Evolutionary conservation across 2,329 filamentous ascomycete genomes (phyloP), one percentile per base, ranked within the genome.

Genomic region (Fusarium keratoplasticum): DNA sequence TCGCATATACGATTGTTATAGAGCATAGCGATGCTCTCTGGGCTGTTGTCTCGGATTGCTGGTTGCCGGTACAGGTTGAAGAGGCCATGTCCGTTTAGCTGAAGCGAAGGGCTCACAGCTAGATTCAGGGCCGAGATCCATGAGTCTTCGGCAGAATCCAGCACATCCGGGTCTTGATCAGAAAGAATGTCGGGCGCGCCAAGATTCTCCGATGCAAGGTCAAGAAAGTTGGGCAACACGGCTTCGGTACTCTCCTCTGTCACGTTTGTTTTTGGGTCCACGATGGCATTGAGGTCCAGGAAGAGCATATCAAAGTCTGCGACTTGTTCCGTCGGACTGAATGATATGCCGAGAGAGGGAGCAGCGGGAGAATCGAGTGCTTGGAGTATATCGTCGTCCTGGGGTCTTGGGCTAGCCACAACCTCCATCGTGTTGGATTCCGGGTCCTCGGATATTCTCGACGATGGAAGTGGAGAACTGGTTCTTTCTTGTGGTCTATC

Each of bases 1-100:
- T 72, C 70, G 29, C 70, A 72, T 42, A 65, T 64, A 2, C 67
- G 55, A 18, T 54, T 61, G 11, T 72, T 61, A n/a, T 67, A 72
- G 7, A 72, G 13, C 16, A 70, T 42, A 6, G 70, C 63, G 6
- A 72, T 69, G 14, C 55, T 72, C 27, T 72, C 70, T 1, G 70
- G 70, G 31, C 63, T 67, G 33, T 70, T 67, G 13, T 50, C 47
- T 18, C 61, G 36, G 40, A 70, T 35, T 5, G 33, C 35, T 4
- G 67, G 67, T 16, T 61, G 57, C 5, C 57, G 60, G 13, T 70
- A 70, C n/a, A 72, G 33, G 5, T 47, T 36, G 14, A 72, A 70
- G 7, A 29, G 9, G 11, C 54, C 22, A 10, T 57, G 57, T 38
- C 47, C 22, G 47, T 33, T n/a, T 44, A 52, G 4, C 14, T 35